A percentile compares a stretch with the other conserved stretches of the same genome.
These are phyloP conservation scores for Ambrosiella xylebori DNA, from an alignment of 2,329 filamentous ascomycete species.

Conservation along the genomic window DNA sequence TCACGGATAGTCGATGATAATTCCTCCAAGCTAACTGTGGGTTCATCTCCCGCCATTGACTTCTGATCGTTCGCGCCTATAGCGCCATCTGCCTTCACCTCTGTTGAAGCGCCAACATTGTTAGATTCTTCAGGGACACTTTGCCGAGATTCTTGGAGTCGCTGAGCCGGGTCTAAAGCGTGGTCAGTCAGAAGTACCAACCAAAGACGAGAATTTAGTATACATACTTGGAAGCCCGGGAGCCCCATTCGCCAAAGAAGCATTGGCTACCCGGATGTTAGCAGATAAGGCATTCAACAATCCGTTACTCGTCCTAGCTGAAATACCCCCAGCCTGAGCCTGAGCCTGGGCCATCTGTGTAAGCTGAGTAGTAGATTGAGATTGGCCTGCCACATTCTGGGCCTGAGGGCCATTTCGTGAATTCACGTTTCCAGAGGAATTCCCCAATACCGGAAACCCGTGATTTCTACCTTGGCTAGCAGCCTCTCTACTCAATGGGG, in stretches of 20 bases:
- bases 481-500: constrained; percentile 38
- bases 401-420: constrained; percentile 16
- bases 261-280: constrained; percentile 19
- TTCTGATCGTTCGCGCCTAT: constrained; percentile 30
- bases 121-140: constrained; percentile 23
- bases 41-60: constrained; percentile 9
- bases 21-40: constrained; percentile 8
- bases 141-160: constrained; percentile 10
- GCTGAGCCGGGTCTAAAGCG: background rate
- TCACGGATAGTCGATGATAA: constrained; percentile 28
- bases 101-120: no score
- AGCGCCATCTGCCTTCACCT: constrained; percentile 19
- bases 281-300: constrained; percentile 47
- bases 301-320: constrained; percentile 34
- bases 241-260: background rate
- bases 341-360: background rate
- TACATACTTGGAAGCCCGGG: background rate
- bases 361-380: background rate
- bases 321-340: background rate
- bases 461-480: constrained; percentile 18
- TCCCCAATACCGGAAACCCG: constrained; percentile 2
- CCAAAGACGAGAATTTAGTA: background rate
- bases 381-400: background rate
- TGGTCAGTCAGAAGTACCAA: background rate
- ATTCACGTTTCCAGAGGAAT: background rate